Base-by-base conservation (phyloP, 2,329 filamentous ascomycete genomes). In the Fusarium sacchari region DNA sequence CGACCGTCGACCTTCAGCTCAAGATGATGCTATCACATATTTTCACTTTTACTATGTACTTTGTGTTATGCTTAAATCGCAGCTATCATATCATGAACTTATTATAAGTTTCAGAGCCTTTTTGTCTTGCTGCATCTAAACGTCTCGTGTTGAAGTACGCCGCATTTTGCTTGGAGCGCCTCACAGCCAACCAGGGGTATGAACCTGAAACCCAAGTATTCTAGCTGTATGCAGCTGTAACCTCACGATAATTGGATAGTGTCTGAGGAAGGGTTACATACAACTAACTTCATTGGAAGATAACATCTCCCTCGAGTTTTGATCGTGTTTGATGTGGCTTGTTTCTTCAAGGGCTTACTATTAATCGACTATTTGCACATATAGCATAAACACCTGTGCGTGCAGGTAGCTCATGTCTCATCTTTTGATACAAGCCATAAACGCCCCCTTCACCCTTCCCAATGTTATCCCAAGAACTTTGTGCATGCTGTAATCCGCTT, bases 361-460 rank as follows among this genome's bases (percentile, higher is more conserved):
- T 73, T 60, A 49, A 52, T 67, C 61, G 15, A 73, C 53, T 73
- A 71, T 73, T 56, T 71, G 65, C 57, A 63, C 40, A 50, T 60
- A 43, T 60, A 49, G 50, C 34, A 72, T 49, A 58, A 59, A 39
- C 44, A 55, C 30, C 47, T 42, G 50, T 47, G 59, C 47, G 49
- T 59, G 62, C 67, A 62, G 70, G 70, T 34, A 59, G 62, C 44
- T 68, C 53, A 49, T 71, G 71, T 74, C 67, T 73, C 71, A 64
- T 73, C n/a, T 62, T 70, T 69, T 74, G 63, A 64, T 59, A 58
- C 71, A 44, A 57, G 58, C 67, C 59, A 64, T 46, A 28, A 72
- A 64, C 71, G 71, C 71, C 71, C 59, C 62, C 55, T 68, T 52
- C 57, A 71, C 71, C 71, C 62, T 65, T 68, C 71, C 67, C 62